phyloP scores from a whole-genome alignment of 148 eudicot species.

The Dianthus caryophyllus region DNA sequence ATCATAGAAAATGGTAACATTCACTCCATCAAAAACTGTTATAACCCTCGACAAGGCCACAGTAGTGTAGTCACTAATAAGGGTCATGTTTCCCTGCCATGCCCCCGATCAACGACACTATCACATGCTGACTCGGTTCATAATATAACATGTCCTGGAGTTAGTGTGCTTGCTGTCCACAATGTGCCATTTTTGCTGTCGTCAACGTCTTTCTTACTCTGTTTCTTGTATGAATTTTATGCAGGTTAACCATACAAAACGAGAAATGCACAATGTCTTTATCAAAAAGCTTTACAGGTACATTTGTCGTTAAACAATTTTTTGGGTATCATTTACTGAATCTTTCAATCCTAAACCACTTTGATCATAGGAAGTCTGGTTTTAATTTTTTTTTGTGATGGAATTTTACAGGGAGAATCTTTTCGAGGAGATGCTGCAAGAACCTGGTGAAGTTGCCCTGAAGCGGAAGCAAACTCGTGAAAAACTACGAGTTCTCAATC shows the following conservation, averaged over 20 bases:
- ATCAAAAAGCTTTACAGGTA: conserved; percentile 93
- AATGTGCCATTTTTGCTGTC: conserved; percentile 4
- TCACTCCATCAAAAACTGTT: too few relatives aligned
- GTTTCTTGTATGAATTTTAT: conserved; percentile 12
- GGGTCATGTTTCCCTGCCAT: neutral
- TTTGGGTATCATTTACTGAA: neutral
- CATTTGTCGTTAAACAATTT: neutral
- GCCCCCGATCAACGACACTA: neutral
- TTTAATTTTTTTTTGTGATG: conserved; percentile 11
- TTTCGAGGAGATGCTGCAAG: conserved; percentile 91
- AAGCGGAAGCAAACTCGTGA: conserved; percentile 85
- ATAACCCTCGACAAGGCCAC: too few relatives aligned
- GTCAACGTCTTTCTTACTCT: neutral
- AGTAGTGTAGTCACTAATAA: too few relatives aligned
- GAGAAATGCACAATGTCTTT: conserved; percentile 94
- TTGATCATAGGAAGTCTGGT: conserved; percentile 2
- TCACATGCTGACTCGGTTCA: neutral
- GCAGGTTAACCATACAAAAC: conserved; percentile 93
- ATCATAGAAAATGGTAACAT: too few relatives aligned
- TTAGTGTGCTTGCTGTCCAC: neutral
- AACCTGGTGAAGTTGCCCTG: conserved; percentile 73
- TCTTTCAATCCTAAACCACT: neutral
- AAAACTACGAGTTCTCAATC: conserved; percentile 65
- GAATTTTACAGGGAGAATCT: conserved; percentile 65
- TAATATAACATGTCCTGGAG: neutral